phyloP scores from a whole-genome alignment of 1,284 basidiomycete species.

The Apiotrichum siamense region DNA sequence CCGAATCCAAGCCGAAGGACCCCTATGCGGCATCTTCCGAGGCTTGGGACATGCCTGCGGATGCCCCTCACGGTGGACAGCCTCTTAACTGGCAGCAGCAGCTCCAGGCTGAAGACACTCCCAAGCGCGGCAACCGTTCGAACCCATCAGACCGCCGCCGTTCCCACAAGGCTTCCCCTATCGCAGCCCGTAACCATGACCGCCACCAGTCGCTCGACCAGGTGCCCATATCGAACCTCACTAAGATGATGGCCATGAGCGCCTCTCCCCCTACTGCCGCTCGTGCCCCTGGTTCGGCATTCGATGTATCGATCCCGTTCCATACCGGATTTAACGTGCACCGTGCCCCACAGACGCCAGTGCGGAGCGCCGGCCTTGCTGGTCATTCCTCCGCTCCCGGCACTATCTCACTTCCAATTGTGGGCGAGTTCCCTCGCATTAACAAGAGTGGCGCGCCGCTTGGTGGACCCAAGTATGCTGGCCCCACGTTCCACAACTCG shows the following conservation, averaged over 20 bases:
- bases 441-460: constrained; percentile 11
- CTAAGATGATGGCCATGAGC: constrained; percentile 1
- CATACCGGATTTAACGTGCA: constrained; percentile 39
- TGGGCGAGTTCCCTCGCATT: constrained; percentile 39
- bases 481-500: constrained; percentile 45
- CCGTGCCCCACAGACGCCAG: constrained; percentile 41
- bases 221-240: constrained; percentile 10
- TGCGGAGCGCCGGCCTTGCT: constrained; percentile 10
- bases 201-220: constrained; percentile 28
- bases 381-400: background rate
- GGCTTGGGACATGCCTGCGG: constrained; percentile 40
- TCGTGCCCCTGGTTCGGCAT: constrained; percentile 21
- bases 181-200: constrained; percentile 9
- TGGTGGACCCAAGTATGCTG: constrained; percentile 36
- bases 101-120: constrained; percentile 19
- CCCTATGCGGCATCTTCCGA: background rate
- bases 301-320: constrained; percentile 28
- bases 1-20: background rate
- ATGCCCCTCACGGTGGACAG: constrained; percentile 15
- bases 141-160: constrained; percentile 11
- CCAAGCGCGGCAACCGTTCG: constrained; percentile 8
- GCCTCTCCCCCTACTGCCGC: background rate
- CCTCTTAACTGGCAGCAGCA: constrained; percentile 43
- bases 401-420: constrained; percentile 14
- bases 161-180: constrained; percentile 12